These are phyloP conservation scores for Thraustochytrium striatum DNA, from an alignment of 352 stramenopile genomes.

Conservation along the genomic window DNA sequence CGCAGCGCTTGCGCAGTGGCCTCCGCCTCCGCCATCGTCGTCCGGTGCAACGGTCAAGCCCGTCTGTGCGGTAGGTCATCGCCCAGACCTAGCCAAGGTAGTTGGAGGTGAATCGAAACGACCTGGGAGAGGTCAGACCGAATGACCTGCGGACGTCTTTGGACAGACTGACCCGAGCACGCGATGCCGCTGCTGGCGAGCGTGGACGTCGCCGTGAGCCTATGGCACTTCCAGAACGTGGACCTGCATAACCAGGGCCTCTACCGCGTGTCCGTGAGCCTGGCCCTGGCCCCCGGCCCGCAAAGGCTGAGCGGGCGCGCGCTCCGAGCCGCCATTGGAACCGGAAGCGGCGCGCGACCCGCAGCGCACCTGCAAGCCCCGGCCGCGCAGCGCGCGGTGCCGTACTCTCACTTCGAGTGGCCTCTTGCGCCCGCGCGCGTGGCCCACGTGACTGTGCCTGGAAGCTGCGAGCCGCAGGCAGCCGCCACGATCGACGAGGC, in stretches of 20 bases:
- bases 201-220: constrained; percentile 26
- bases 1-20: constrained; percentile 14
- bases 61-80: neutral
- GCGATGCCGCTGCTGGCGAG: neutral
- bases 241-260: constrained; percentile 33
- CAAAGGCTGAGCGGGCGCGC: neutral
- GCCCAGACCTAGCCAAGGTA: neutral
- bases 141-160: neutral
- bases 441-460: neutral
- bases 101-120: neutral
- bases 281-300: neutral
- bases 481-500: neutral
- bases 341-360: neutral
- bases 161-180: neutral
- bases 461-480: neutral
- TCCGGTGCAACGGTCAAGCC: neutral
- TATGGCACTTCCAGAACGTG: constrained; percentile 38
- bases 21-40: neutral
- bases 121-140: neutral
- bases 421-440: constrained; percentile 1
- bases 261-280: constrained; percentile 5
- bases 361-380: constrained; percentile 4
- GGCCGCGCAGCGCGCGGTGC: neutral
- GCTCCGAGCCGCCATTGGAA: neutral
- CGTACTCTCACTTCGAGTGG: constrained; percentile 13